Percentiles rank a stretch among this genome's conserved stretches.
Conservation (phyloP, 1,284 basidiomycete species). For the Leccinum pachyderme region DNA sequence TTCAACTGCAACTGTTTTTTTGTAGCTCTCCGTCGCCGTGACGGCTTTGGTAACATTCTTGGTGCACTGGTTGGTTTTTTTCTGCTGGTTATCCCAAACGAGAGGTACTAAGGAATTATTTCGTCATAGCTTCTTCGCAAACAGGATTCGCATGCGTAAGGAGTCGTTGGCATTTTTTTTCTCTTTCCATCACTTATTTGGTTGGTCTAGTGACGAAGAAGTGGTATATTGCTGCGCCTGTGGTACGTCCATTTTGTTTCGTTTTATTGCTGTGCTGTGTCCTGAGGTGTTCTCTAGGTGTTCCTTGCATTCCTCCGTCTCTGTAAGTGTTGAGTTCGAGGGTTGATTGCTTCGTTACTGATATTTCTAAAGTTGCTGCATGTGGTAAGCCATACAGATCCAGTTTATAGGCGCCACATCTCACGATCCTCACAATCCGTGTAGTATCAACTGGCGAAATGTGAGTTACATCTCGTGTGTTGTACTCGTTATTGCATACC, state of each 20-base stretch:
- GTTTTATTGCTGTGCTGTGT: not conserved
- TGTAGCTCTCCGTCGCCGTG: slow-evolving; percentile 31
- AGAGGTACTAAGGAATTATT: not conserved
- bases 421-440: not conserved
- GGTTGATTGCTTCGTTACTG: not conserved
- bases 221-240: slow-evolving; percentile 32
- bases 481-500: not conserved
- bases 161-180: not conserved
- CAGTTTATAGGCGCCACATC: not conserved
- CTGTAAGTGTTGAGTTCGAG: slow-evolving; percentile 19
- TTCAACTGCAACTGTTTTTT: not conserved
- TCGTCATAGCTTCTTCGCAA: slow-evolving; percentile 29
- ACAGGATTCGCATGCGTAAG: slow-evolving; percentile 34
- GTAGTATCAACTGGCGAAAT: slow-evolving; percentile 34
- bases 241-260: slow-evolving; percentile 17
- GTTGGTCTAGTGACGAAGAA: slow-evolving; percentile 30
- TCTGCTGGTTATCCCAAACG: not conserved
- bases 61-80: slow-evolving; percentile 30
- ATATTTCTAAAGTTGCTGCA: slow-evolving; percentile 26
- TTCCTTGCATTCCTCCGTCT: slow-evolving; percentile 35
- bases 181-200: slow-evolving; percentile 9
- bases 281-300: slow-evolving; percentile 9
- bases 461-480: slow-evolving; percentile 16
- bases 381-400: slow-evolving; percentile 21
- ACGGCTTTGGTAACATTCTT: slow-evolving; percentile 32